Evolutionary conservation across 2,329 filamentous ascomycete species (phyloP), one percentile per base, ranked within the genome.

Genomic region (Rhinocladiella mackenziei): DNA sequence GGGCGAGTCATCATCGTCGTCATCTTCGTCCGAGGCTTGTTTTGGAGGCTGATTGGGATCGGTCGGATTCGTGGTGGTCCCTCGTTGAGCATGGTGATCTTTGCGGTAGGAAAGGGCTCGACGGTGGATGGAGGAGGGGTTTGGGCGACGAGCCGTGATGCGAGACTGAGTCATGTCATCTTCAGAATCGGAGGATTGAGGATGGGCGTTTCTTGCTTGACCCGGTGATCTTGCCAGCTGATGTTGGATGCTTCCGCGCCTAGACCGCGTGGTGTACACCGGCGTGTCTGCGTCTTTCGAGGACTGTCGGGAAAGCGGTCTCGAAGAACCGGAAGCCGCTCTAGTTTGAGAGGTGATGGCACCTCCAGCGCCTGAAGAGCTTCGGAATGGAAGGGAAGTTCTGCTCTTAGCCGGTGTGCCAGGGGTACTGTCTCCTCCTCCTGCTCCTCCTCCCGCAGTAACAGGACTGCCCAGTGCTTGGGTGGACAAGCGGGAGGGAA

Each of bases 1-100:
- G 0, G 69, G 69, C 0, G 68, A 61, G 14, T 71, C 69, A 25
- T 72, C 69, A 5, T 60, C 56, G 9, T 69, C 69, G 17, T 70
- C 67, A n/a, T 26, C 58, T 48, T 9, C 63, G 41, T 28, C 62
- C 53, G 33, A 15, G 5, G 53, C 53, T 5, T 62, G 62, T 3
- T 62, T 64, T 18, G 62, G 61, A 1, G 55, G 55, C 18, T 58
- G 55, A n/a, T 34, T 45, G 2, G 58, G 19, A 3, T 50, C 37
- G 13, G 22, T 34, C 3, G 39, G 32, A 15, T 18, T 43, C 8
- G 20, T 22, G 10, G 45, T n/a, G 11, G 17, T 19, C 4, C 39
- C 44, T 19, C 35, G 35, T 33, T 50, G 49, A n/a, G 46, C 20
- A 20, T 45, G 44, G 15, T 28, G 19, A 3, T 50, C 37, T 17